A percentile compares a stretch with the other conserved stretches of the same genome.
Evolutionary conservation across 139 green algal genomes (phyloP).

Genomic region (Micromonas pusilla): DNA sequence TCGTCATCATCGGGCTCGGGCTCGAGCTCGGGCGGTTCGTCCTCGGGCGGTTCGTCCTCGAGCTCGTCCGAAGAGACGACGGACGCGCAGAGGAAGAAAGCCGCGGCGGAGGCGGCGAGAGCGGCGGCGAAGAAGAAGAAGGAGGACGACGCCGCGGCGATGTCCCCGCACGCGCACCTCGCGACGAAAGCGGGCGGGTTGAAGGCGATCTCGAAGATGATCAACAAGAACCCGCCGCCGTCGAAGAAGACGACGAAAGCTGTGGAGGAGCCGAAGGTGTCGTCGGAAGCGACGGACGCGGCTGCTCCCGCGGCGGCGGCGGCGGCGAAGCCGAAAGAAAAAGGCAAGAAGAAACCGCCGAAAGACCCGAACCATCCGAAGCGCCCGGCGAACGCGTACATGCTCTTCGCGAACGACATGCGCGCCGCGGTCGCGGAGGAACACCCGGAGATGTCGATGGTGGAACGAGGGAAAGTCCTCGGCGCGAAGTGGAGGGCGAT

Average conservation of each 20-base stretch:
- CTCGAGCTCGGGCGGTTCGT: not conserved
- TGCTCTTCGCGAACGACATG: slow-evolving; percentile 58
- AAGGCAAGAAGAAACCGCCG: slow-evolving; percentile 35
- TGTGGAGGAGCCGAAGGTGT: no score
- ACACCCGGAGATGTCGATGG: slow-evolving; percentile 40
- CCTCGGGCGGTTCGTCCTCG: no score
- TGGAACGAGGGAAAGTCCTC: slow-evolving; percentile 49
- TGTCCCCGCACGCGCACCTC: no score
- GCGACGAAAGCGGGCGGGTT: no score
- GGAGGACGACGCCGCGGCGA: no score
- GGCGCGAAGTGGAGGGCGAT: slow-evolving; percentile 42
- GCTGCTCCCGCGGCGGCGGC: not conserved
- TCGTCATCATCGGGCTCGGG: not conserved
- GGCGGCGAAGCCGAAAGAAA: not conserved
- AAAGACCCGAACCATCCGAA: slow-evolving; percentile 59
- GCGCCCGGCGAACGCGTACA: slow-evolving; percentile 54
- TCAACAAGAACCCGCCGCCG: no score
- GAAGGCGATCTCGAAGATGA: no score
- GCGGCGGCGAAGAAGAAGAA: not conserved
- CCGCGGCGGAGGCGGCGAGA: not conserved
- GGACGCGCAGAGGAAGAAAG: not conserved
- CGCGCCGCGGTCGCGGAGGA: slow-evolving; percentile 41
- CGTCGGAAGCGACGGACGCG: no score
- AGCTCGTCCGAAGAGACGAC: no score
- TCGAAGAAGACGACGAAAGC: no score